These are phyloP conservation scores for Xylona heveae DNA, from an alignment of 495 filamentous ascomycete genomes.

Conservation along the genomic window DNA sequence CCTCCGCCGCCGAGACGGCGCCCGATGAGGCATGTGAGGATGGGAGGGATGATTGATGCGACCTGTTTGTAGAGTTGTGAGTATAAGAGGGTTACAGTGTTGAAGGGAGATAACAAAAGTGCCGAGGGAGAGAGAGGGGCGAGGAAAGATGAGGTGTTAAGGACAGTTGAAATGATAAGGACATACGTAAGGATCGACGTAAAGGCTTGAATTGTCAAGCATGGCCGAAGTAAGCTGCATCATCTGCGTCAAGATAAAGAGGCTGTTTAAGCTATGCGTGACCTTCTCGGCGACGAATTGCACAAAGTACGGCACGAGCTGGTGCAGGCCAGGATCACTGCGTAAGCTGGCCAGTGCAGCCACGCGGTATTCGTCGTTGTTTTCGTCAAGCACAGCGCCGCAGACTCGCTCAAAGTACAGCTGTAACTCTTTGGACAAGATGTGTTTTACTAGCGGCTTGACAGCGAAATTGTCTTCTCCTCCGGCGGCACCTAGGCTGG, in stretches of 20 bases:
- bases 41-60: conserved; percentile 64
- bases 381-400: conserved; percentile 63
- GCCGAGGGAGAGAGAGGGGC: not conserved
- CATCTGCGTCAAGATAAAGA: conserved; percentile 73
- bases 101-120: not conserved
- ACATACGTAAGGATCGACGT: conserved; percentile 70
- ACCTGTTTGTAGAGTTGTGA: conserved; percentile 18
- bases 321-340: conserved; percentile 79
- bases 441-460: conserved; percentile 81
- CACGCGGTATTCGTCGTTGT: conserved; percentile 60
- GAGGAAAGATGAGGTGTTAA: not conserved
- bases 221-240: conserved; percentile 72
- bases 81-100: not conserved
- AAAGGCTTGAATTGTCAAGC: conserved; percentile 61
- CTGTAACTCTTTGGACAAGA: conserved; percentile 83
- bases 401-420: conserved; percentile 95
- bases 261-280: conserved; percentile 67
- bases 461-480: conserved; percentile 64
- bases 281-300: conserved; percentile 89
- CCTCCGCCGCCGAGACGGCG: conserved; percentile 59
- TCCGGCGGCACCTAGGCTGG: conserved; percentile 58
- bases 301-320: conserved; percentile 87
- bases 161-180: not conserved
- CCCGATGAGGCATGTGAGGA: conserved; percentile 77
- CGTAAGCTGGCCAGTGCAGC: conserved; percentile 65